phyloP scores from a whole-genome alignment of 2,329 filamentous ascomycete genomes.

The Ceratocystis smalleyi region DNA sequence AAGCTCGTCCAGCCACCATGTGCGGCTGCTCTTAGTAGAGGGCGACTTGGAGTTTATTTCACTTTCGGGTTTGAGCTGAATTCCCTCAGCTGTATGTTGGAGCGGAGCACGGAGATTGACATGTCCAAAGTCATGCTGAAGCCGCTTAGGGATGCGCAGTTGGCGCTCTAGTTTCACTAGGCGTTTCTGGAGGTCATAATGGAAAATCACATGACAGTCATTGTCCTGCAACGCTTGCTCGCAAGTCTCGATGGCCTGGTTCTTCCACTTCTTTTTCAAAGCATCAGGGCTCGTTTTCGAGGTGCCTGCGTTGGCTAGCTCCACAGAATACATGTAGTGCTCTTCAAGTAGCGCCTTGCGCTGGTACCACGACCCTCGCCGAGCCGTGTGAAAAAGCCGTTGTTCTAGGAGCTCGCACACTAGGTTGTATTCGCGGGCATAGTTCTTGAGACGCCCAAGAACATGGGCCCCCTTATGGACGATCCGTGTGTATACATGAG shows the following conservation, averaged over 20 bases:
- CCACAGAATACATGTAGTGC: conserved; percentile 66
- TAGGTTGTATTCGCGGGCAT: conserved; percentile 59
- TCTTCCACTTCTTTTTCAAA: conserved; percentile 64
- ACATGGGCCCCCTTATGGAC: conserved; percentile 73
- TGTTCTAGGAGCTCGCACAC: conserved; percentile 64
- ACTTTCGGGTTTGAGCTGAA: conserved; percentile 43
- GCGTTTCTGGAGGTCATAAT: conserved; percentile 88
- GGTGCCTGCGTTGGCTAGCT: conserved; percentile 25
- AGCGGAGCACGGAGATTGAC: conserved; percentile 60
- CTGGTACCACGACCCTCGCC: conserved; percentile 87
- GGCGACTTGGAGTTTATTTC: neutral
- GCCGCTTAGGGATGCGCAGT: conserved; percentile 64
- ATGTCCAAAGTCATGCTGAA: conserved; percentile 87
- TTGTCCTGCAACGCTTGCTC: conserved; percentile 75
- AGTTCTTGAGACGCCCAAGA: conserved; percentile 66
- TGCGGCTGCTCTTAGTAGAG: conserved; percentile 44
- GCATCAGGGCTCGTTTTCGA: conserved; percentile 27
- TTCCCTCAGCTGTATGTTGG: conserved; percentile 60
- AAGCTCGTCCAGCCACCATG: conserved; percentile 70
- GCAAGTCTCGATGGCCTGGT: conserved; percentile 61
- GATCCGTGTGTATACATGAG: conserved; percentile 85
- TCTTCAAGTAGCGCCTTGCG: conserved; percentile 88
- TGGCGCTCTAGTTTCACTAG: conserved; percentile 79
- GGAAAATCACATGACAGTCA: conserved; percentile 79
- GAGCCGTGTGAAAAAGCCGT: conserved; percentile 66